Evolutionary conservation across 2,329 filamentous ascomycete species (phyloP), one percentile per base, ranked within the genome.

Genomic region (Botrytis porri): DNA sequence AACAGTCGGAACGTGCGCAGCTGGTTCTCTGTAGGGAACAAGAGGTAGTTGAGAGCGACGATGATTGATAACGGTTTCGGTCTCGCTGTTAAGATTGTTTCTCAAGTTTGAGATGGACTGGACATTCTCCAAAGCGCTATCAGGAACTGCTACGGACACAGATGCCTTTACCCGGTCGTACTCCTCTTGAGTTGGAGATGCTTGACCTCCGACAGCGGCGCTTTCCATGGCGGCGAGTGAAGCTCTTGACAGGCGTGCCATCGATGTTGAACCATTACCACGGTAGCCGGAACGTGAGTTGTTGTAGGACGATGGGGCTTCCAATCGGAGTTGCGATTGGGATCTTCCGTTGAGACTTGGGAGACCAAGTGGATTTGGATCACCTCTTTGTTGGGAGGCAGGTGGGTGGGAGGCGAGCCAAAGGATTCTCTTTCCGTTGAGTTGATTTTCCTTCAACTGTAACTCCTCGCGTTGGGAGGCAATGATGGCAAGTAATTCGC

Each of bases 331-430:
- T 67, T 67, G 65, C 3, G 65, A 41, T 39, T 67, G 48, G 0
- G 65, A 32, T 39, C 48, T 35, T 16, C 45, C 32, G 22, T n/a
- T 39, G 25, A 51, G 39, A 32, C 70, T 41, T 41, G 63, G 67
- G 32, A 70, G 67, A 8, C 5, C 25, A 4, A 62, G 60, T 4
- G 57, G 51, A 39, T 61, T 39, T 2, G 41, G 39, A 20, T 72
- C 54, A 39, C 41, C 32, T 45, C 65, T 69, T 8, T 61, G 63
- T 16, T 72, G 70, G 0, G 70, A 67, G 20, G 63, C 65, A 4
- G 70, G 37, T n/a, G 70, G 70, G 39, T 72, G 70, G 2, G 70
- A 72, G 20, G 70, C 70, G 22, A 72, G 45, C 70, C 70, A 72
- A 14, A 72, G 57, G 1, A 72, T 43, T 25, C 70, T 35, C 62